Evolutionary conservation across 73 alveolate species (phyloP), one percentile per base, ranked within the genome.

Genomic region (Paramecium pentaurelia): DNA sequence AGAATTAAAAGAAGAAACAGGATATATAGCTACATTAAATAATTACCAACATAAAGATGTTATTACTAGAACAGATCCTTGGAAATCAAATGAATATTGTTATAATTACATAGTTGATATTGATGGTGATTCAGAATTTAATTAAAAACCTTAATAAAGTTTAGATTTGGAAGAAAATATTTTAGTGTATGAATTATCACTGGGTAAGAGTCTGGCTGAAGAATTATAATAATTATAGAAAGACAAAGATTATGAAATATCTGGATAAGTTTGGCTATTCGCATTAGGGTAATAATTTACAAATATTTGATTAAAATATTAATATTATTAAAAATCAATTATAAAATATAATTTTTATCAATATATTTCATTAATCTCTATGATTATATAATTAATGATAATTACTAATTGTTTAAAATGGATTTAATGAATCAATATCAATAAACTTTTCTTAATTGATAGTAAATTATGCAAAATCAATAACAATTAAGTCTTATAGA

Each of bases 1-100:
- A 51, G 94, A 89, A 20, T 22, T 89, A 27, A 89, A 89, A 34
- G 94, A 89, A 73, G 94, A 89, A 89, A 89, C 94, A 45, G 94
- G 94, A 42, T 89, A 89, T 84, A 71, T 68, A 1, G 80, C 92
- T 16, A 83, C 77, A 28, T 47, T 45, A 42, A 60, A 28, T 14
- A n/a, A 87, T 18, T n/a, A 27, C 2, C 20, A 45, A 1, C 68
- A 40, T 89, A 51, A 42, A 6, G 7, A 86, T 10, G 42, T 49
- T 40, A 8, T 45, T 6, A 49, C 77, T 1, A 70, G 86, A 71
- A 14, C 11, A 12, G 94, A 89, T 71, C 94, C 94, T 22, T 89
- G 94, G 94, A 89, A 89, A 71, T 71, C 92, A 22, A 89, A 54
- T 27, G 94, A 89, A 73, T 45, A 58, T 71, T 59, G 92, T 12